Base-by-base conservation (phyloP, 2,329 filamentous ascomycete species). In the Scedosporium aurantiacum region DNA sequence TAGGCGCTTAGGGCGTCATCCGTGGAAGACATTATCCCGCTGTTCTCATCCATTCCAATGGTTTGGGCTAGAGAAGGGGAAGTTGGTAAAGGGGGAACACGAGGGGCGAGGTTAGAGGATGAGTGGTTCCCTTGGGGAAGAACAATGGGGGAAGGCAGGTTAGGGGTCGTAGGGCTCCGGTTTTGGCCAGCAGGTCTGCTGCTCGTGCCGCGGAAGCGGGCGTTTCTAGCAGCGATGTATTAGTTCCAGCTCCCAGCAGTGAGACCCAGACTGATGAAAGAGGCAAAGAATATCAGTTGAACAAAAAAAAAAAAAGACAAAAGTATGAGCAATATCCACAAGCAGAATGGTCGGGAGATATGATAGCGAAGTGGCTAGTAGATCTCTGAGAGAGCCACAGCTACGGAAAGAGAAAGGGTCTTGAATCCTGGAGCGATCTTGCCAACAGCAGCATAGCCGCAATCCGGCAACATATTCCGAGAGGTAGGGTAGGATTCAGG, bases 31-130 rank as follows among this genome's bases (percentile, higher is more conserved):
- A 76, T 74, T 60, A 73, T 71, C 70, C 79, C 76, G 67, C 75
- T 77, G 68, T 81, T 74, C 68, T 86, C 81, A 68, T 89, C 86
- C 76, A 88, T 83, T 58, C 86, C 83, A 74, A 90, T 86, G 64
- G 83, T 85, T 70, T 85, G 81, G 63, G 84, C 78, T 62, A 88
- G 78, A 52, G 84, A 85, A 62, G 85, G 83, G 63, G 85, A 86
- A 69, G 78, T 84, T 57, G 82, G 81, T 67, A 87, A 75, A 63
- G 83, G 83, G 63, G 84, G 82, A 54, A 86, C 79, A 58, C 45
- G 63, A 50, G 82, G 82, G 62, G 82, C 80, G 64, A 81, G 68
- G 67, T 71, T 82, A 58, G 76, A 71, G 41, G 82, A 78, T 41
- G 80, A 78, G 66, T 82, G 79, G 69, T 73, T 79, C 65, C 74